Base-by-base conservation (phyloP, 768 basidiomycete genomes). In the Phylloporus rhodoxanthus region DNA sequence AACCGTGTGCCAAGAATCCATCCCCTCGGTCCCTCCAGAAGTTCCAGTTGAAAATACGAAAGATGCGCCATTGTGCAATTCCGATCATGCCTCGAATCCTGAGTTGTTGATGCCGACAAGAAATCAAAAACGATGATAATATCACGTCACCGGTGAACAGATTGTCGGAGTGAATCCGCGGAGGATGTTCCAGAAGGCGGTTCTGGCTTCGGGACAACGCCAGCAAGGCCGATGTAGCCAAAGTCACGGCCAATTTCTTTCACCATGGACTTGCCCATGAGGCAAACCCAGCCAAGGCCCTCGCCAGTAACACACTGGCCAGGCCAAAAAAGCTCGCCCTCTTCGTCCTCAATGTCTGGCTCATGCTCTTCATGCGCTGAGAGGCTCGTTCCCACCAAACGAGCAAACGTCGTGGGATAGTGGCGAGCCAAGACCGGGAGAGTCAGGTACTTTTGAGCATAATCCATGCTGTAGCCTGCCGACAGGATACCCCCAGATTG, bases 301-400 rank as follows among this genome's bases (percentile, higher is more conserved):
- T 87, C 84, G 37, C 85, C 86, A 26, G 77, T 84, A 50, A 81
- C 72, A 30, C 78, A 73, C 58, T 87, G 83, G 37, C 82, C 82
- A 0, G 87, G 88, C 88, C 87, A 90, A 61, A 81, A 87, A n/a
- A 91, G 71, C 59, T 90, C 88, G 55, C 87, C 85, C 63, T 88
- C 87, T 55, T 88, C 85, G 57, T 91, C 88, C 63, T 90, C 87
- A 46, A 90, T 79, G 55, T 90, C 87, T 10, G 85, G 84, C 53
- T 89, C 86, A 48, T 84, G 76, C 64, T 91, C 87, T 55, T 91
- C 87, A 14, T 74, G 73, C 0, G 77, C 72, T 0, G 74, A 69
- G 44, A 87, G 68, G 20, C 79, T 81, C 20, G 83, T 79, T 52
- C 80, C 70, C 57, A 87, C 74, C 74, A 90, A 78, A 40, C 88